Base-by-base conservation (phyloP, 768 basidiomycete genomes). In the Gloeopeniophorella convolvens region DNA sequence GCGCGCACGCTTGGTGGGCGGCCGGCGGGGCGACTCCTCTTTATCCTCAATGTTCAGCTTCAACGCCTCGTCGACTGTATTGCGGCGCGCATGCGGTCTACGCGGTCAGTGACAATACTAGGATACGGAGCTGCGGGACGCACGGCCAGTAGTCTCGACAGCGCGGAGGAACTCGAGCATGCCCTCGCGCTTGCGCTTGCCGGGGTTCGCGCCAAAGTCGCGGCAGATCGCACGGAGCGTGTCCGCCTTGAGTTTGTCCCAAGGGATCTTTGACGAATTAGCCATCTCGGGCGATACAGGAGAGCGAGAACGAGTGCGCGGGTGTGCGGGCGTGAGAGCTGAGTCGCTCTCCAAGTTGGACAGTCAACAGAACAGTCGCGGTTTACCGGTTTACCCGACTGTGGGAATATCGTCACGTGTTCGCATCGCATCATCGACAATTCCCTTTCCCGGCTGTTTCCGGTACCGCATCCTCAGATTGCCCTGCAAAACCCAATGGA, bases 171-270 rank as follows among this genome's bases (percentile, higher is more conserved):
- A 55, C 30, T 56, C 47, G 42, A 60, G 45, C 56, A 63, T 59
- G 5, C 59, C 61, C 26, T 55, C 51, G 36, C 58, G 56, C 43
- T 55, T 56, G 24, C 49, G 48, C 34, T 39, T 47, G 42, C 50
- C 54, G 5, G 43, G 42, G 20, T 48, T 43, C 15, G 62, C 51
- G 30, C 61, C 63, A 28, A 63, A 54, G 49, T 63, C 63, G 20
- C 54, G 53, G 50, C 55, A 48, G 13, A 63, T 51, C 2, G 58
- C 50, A 40, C 59, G 60, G 31, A 63, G 41, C 2, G 63, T 63
- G n/a, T 62, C 58, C 21, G 50, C 51, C 26, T 57, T 59, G 35
- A 63, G 48, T 10, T 36, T 45, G 10, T 57, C 60, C 63, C 63
- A 63, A 21, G 63, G 63, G 21, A 63, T 54, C 18, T 56, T 43